Conservation (phyloP, 768 basidiomycete genomes). For the Amanita inopinata region DNA sequence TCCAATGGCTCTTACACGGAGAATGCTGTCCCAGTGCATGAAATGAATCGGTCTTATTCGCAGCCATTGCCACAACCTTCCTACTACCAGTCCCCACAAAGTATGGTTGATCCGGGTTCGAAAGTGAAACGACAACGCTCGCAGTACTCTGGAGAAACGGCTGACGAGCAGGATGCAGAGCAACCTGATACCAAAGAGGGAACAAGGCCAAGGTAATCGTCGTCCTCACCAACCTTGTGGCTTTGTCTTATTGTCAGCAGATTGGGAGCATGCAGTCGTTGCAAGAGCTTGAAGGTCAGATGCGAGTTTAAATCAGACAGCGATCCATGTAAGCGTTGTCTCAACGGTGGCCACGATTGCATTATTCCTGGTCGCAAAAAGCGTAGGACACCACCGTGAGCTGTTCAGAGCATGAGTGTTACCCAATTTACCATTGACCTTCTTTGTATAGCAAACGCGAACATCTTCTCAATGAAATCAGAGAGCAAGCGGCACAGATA, state of each 20-base stretch:
- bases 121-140: slow-evolving; percentile 29
- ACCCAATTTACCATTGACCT: slow-evolving; percentile 4
- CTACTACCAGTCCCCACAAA: not conserved
- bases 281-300: slow-evolving; percentile 59
- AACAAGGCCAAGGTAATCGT: slow-evolving; percentile 31
- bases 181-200: slow-evolving; percentile 25
- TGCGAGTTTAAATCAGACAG: slow-evolving; percentile 68
- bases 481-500: slow-evolving; percentile 64
- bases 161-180: slow-evolving; percentile 29
- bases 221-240: not conserved
- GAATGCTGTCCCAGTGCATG: not conserved
- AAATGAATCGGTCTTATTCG: not conserved
- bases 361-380: slow-evolving; percentile 79
- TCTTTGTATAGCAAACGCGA: slow-evolving; percentile 57
- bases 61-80: not conserved
- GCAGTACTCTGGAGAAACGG: slow-evolving; percentile 21
- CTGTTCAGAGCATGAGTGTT: slow-evolving; percentile 4
- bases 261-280: slow-evolving; percentile 59
- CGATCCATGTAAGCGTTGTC: slow-evolving; percentile 69
- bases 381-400: slow-evolving; percentile 70
- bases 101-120: slow-evolving; percentile 2
- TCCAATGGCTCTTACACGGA: not conserved
- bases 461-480: slow-evolving; percentile 66
- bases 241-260: slow-evolving; percentile 15
- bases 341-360: slow-evolving; percentile 63